Percentiles rank a stretch among this genome's conserved stretches.
Evolutionary conservation across 1,284 basidiomycete genomes (phyloP).

Genomic region (Neotropicomus parvogracilis): DNA sequence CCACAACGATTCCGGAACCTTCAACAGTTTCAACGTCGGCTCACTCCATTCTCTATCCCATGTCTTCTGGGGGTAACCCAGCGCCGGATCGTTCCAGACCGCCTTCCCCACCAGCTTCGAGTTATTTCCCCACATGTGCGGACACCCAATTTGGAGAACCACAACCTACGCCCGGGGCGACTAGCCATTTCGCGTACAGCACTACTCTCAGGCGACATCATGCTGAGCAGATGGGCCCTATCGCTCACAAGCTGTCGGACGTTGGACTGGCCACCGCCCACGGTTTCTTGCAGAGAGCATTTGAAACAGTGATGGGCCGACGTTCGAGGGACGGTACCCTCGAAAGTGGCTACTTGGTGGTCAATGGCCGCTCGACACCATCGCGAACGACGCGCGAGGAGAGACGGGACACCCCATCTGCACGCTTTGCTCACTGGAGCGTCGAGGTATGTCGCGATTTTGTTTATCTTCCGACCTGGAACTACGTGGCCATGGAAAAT

Average conservation of each 20-base stretch:
- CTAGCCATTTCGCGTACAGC: conserved; percentile 76
- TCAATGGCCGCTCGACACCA: conserved; percentile 8
- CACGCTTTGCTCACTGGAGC: conserved; percentile 53
- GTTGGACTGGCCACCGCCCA: conserved; percentile 44
- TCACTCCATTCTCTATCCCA: conserved; percentile 20
- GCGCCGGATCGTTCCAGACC: conserved; percentile 33
- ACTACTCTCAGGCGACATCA: conserved; percentile 73
- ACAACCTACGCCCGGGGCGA: conserved; percentile 57
- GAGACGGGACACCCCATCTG: conserved; percentile 48
- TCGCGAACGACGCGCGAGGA: conserved; percentile 25
- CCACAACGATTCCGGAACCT: conserved; percentile 14
- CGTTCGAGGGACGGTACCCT: conserved; percentile 21
- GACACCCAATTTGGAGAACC: conserved; percentile 48
- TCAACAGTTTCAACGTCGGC: conserved; percentile 21
- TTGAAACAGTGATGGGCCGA: conserved; percentile 42
- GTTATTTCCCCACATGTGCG: conserved; percentile 63
- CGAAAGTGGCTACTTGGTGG: conserved; percentile 25
- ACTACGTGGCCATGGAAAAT: background rate
- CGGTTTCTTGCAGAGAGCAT: conserved; percentile 40
- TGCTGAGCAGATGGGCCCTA: conserved; percentile 34
- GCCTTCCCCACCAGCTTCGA: conserved; percentile 70
- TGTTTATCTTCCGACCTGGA: background rate
- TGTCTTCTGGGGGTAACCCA: conserved; percentile 8
- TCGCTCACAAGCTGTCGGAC: conserved; percentile 32
- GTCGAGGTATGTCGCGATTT: conserved; percentile 47